Conservation (phyloP, 176 grass and related monocot genomes). For the Musa itinerans region DNA sequence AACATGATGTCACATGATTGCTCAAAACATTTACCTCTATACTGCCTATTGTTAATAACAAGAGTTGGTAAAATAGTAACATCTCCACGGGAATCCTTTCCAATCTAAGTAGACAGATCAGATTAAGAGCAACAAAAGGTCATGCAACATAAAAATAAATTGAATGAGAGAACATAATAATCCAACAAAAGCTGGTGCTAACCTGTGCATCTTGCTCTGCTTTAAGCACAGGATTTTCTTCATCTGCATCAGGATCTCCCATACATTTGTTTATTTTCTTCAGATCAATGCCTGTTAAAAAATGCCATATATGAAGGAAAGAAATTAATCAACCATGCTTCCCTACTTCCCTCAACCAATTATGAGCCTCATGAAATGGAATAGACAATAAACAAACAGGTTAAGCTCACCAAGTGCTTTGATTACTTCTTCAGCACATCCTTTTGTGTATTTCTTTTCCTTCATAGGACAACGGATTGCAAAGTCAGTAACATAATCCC, state of each 20-base stretch:
- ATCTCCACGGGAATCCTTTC: conserved; percentile 75
- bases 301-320: background rate
- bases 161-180: background rate
- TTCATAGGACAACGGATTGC: conserved; percentile 81
- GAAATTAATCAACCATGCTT: background rate
- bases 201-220: conserved; percentile 90
- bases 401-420: conserved; percentile 61
- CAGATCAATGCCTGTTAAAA: conserved; percentile 50
- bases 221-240: conserved; percentile 79
- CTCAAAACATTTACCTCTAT: conserved; percentile 51
- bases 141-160: too few species aligned
- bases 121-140: conserved; percentile 22
- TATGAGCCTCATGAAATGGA: background rate
- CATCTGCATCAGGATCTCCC: conserved; percentile 65
- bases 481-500: conserved; percentile 91
- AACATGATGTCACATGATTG: conserved; percentile 6
- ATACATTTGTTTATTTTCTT: conserved; percentile 79
- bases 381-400: background rate
- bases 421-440: conserved; percentile 74
- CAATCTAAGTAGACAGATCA: conserved; percentile 48
- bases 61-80: conserved; percentile 92
- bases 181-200: conserved; percentile 6
- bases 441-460: conserved; percentile 78
- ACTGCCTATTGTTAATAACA: conserved; percentile 93
- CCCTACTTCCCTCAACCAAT: background rate